Conservation (phyloP, 345 rosid species). For the Dimocarpus longan region DNA sequence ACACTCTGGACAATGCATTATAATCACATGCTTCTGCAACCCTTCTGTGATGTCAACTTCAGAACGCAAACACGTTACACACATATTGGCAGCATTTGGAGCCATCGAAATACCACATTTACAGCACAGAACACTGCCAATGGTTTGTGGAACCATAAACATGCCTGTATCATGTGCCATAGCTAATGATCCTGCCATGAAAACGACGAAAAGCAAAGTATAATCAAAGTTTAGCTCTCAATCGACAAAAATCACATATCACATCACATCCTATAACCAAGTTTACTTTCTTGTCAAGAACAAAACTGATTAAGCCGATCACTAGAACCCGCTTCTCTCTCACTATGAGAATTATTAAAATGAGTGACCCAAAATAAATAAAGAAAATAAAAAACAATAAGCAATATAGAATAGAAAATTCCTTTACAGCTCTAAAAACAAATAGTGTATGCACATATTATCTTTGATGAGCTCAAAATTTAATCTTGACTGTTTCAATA, state of each 20-base stretch:
- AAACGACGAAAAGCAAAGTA: neutral
- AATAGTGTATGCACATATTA: neutral
- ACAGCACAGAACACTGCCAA: slow-evolving; percentile 26
- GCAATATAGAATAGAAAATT: neutral
- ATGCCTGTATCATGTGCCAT: slow-evolving; percentile 19
- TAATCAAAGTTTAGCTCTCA: neutral
- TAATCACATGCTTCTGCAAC: slow-evolving; percentile 17
- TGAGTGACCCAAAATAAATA: neutral
- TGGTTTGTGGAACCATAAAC: slow-evolving; percentile 21
- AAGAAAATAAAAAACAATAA: neutral
- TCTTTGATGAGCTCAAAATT: neutral
- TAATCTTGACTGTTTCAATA: too few relatives aligned
- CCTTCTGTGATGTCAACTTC: slow-evolving; percentile 27
- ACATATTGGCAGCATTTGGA: slow-evolving; percentile 26
- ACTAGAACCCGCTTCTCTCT: neutral
- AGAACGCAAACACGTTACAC: slow-evolving; percentile 19
- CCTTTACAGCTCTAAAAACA: neutral
- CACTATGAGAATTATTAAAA: neutral
- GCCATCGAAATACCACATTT: slow-evolving; percentile 25
- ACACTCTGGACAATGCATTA: slow-evolving; percentile 23
- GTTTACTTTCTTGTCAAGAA: neutral
- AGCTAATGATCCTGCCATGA: neutral
- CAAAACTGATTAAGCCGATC: neutral
- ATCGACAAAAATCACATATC: neutral
- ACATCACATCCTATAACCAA: neutral